Percentiles rank a stretch among this genome's conserved stretches.
Conservation (phyloP, 129 eudicot genomes). For the Cynara cardunculus region DNA sequence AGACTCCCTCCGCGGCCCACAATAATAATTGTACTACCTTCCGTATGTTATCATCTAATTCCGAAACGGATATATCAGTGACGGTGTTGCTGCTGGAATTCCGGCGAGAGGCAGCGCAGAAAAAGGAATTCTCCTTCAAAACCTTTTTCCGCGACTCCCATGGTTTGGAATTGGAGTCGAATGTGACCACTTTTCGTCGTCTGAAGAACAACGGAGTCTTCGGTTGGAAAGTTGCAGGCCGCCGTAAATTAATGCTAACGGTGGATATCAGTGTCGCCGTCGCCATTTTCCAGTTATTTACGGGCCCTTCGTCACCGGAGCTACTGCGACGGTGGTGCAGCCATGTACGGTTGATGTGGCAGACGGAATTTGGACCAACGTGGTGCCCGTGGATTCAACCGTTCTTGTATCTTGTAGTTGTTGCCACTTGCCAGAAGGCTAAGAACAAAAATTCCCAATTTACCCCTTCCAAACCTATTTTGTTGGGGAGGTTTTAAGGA, state of each 20-base stretch:
- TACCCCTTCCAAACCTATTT: neutral
- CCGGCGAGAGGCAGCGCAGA: conserved; percentile 40
- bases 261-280: conserved; percentile 21
- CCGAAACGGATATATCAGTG: conserved; percentile 29
- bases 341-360: neutral
- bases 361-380: conserved; percentile 25
- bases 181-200: conserved; percentile 5
- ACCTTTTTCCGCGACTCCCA: neutral
- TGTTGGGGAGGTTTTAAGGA: too few species aligned
- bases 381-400: conserved; percentile 33
- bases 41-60: conserved; percentile 42
- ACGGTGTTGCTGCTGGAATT: conserved; percentile 7
- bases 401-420: neutral
- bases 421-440: neutral
- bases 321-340: neutral
- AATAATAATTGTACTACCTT: conserved; percentile 36
- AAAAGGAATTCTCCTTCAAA: neutral
- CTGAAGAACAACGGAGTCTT: conserved; percentile 11
- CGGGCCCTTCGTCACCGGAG: conserved; percentile 4
- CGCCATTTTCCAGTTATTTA: conserved; percentile 16
- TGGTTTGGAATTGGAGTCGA: conserved; percentile 19
- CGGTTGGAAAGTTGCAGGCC: neutral
- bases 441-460: neutral
- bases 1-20: conserved; percentile 73
- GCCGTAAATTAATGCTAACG: neutral